Evolutionary conservation across 1,139 yeast genomes (phyloP).

Genomic region (Pichia sp.): DNA sequence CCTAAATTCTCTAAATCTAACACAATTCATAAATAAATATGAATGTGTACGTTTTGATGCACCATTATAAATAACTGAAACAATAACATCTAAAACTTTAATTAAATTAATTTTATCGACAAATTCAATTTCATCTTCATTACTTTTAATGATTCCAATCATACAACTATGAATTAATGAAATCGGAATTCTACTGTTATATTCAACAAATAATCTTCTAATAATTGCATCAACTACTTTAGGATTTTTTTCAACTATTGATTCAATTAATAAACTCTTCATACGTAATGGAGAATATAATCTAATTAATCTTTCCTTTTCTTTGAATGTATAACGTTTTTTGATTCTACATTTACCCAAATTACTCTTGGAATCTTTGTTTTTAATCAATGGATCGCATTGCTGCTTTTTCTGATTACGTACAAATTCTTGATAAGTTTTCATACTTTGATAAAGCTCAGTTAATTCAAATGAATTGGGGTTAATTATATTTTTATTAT

Average conservation of each 20-base stretch:
- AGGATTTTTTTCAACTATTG: conserved; percentile 15
- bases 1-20: conserved; percentile 14
- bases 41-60: conserved; percentile 12
- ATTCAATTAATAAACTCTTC: conserved; percentile 18
- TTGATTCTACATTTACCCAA: too few species aligned
- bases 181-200: conserved; percentile 21
- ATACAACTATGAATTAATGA: conserved; percentile 21
- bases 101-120: conserved; percentile 18
- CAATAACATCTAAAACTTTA: conserved; percentile 22
- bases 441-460: conserved; percentile 15
- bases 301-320: conserved; percentile 15
- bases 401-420: background rate
- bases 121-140: conserved; percentile 6
- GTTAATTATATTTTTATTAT: too few species aligned
- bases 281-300: conserved; percentile 16
- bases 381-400: too few species aligned
- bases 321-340: conserved; percentile 8
- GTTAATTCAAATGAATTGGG: conserved; percentile 14
- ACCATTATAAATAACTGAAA: conserved; percentile 13
- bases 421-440: conserved; percentile 6
- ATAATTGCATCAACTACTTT: conserved; percentile 15
- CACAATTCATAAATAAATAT: conserved; percentile 14
- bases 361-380: too few species aligned
- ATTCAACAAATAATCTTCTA: conserved; percentile 17
- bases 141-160: conserved; percentile 19